Conservation (phyloP, 2,329 filamentous ascomycete genomes). For the Botryotinia convoluta region DNA sequence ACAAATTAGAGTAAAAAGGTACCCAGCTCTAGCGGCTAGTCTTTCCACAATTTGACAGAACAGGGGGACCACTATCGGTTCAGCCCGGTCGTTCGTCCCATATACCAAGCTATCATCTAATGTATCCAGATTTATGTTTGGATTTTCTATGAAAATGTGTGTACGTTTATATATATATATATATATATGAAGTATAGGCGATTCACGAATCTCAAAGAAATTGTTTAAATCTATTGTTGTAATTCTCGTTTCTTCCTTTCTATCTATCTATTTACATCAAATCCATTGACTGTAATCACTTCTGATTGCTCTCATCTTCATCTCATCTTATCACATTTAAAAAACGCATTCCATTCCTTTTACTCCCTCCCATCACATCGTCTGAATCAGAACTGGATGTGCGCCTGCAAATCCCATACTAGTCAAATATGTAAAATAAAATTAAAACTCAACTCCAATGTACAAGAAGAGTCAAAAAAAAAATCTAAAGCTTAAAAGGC, state of each 20-base stretch:
- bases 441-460: slow-evolving; percentile 8
- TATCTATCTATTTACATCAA: slow-evolving; percentile 17
- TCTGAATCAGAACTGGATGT: slow-evolving; percentile 10
- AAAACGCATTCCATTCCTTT: slow-evolving; percentile 15
- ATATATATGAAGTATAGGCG: neutral
- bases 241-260: neutral
- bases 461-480: slow-evolving; percentile 19
- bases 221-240: neutral
- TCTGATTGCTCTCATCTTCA: slow-evolving; percentile 6
- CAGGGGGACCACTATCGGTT: neutral
- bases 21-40: neutral
- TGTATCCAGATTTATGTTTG: neutral
- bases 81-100: neutral
- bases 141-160: neutral
- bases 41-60: neutral
- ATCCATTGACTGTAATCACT: slow-evolving; percentile 10
- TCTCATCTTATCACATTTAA: slow-evolving; percentile 14
- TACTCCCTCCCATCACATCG: slow-evolving; percentile 12
- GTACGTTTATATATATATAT: neutral
- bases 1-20: neutral
- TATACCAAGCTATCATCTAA: neutral
- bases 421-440: slow-evolving; percentile 12
- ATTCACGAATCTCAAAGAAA: neutral
- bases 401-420: slow-evolving; percentile 18
- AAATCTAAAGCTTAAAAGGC: slow-evolving; percentile 55